Evolutionary conservation across 2,329 filamentous ascomycete genomes (phyloP), one percentile per base, ranked within the genome.

Genomic region (Fusarium incarnatum): DNA sequence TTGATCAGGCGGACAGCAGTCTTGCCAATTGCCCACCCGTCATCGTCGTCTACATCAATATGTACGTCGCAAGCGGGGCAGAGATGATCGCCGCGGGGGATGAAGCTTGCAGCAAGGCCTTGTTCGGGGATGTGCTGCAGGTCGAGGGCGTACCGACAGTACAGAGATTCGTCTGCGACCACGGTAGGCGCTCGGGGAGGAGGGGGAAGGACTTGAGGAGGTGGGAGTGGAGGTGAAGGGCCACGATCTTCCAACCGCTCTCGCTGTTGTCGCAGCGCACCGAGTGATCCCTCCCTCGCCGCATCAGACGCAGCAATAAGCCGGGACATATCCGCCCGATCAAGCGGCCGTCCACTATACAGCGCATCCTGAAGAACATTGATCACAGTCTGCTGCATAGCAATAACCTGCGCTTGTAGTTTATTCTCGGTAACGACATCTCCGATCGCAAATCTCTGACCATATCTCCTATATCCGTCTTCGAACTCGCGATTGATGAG

Each of bases 331-430:
- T 75, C 73, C 12, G 46, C 45, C 11, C 67, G 64, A 8, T 73
- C 71, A 40, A 75, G 71, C 20, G 65, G 67, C 2, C 73, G 60
- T 23, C 69, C 73, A 49, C 63, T 55, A 11, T 69, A 67, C 0
- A 75, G 48, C 15, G 73, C 73, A 52, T 75, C 73, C 28, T 75
- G 73, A 0, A 75, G 47, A 12, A 75, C 73, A 28, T 73, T 64
- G 25, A 75, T 75, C 16, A 75, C 73, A 13, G 73, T 75, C 49
- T 75, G 73, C 48, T 75, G 73, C 15, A 75, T 58, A 1, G 73
- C 60, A 22, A 75, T 75, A 11, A 75, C 71, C 23, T 75, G 73
- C 3, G 73, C 73, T 22, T 75, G 73, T 2, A 75, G 12, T 44
- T 67, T 73, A 11, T 75, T 75, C 59, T 75, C 73, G 3, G 73